phyloP scores from a whole-genome alignment of 2,329 filamentous ascomycete genomes.

The Didymella keratinophila region DNA sequence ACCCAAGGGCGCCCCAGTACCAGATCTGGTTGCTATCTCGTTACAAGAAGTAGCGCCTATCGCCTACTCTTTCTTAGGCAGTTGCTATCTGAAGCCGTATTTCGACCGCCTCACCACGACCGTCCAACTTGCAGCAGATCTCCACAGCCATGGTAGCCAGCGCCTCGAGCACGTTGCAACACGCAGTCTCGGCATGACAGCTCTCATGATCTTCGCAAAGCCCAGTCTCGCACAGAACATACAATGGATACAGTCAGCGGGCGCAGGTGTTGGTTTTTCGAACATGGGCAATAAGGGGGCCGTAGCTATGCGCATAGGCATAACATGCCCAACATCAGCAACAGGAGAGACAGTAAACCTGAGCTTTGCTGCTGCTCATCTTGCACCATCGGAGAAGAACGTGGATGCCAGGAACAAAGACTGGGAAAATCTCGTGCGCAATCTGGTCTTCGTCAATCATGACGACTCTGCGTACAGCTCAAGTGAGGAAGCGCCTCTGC shows the following conservation, averaged over 20 bases:
- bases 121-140: constrained; percentile 71
- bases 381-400: constrained; percentile 86
- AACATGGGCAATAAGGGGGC: constrained; percentile 98
- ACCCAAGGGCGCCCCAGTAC: constrained; percentile 61
- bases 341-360: constrained; percentile 65
- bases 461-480: constrained; percentile 42
- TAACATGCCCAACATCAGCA: constrained; percentile 50
- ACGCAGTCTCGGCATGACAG: constrained; percentile 87
- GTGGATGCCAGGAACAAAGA: constrained; percentile 80
- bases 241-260: constrained; percentile 74
- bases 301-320: constrained; percentile 76
- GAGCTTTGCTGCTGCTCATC: constrained; percentile 87
- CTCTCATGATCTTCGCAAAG: constrained; percentile 82
- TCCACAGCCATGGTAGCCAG: constrained; percentile 49
- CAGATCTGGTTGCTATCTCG: constrained; percentile 70
- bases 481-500: constrained; percentile 45
- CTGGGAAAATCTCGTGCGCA: constrained; percentile 83
- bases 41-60: constrained; percentile 92
- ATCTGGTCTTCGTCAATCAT: constrained; percentile 72
- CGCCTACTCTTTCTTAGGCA: constrained; percentile 83
- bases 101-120: constrained; percentile 75
- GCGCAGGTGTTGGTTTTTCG: constrained; percentile 82
- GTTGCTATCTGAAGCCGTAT: constrained; percentile 79
- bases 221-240: constrained; percentile 66
- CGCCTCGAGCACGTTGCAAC: constrained; percentile 75